Conservation (phyloP, 2,329 filamentous ascomycete genomes). For the Epichloe elymi region DNA sequence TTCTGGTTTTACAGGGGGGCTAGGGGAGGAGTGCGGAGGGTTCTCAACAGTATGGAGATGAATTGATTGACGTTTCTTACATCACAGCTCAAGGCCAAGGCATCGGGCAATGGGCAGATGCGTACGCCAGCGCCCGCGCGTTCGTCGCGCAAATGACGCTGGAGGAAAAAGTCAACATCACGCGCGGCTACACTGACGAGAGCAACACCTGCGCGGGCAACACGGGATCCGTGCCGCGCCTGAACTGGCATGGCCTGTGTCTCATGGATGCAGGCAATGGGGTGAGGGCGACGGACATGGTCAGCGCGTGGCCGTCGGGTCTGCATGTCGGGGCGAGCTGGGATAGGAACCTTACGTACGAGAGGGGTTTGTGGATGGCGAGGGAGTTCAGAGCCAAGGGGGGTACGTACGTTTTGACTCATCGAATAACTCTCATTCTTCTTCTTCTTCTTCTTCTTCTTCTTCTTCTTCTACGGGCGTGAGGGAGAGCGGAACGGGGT, state of each 20-base stretch:
- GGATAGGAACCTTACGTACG: constrained; percentile 39
- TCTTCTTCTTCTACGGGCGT: background rate
- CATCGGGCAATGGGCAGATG: constrained; percentile 36
- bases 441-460: background rate
- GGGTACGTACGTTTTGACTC: constrained; percentile 35
- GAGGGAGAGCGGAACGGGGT: background rate
- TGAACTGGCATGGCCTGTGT: constrained; percentile 34
- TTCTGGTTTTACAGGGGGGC: no score
- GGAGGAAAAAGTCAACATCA: constrained; percentile 47
- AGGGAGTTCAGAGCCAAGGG: constrained; percentile 43
- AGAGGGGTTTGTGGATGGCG: constrained; percentile 39
- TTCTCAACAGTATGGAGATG: no score
- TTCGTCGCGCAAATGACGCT: constrained; percentile 51
- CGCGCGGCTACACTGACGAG: constrained; percentile 35
- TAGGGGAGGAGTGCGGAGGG: no score
- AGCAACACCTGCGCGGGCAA: constrained; percentile 36
- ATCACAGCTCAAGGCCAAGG: constrained; percentile 19
- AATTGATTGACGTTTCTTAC: background rate
- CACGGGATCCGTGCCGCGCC: constrained; percentile 30
- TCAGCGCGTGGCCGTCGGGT: constrained; percentile 34
- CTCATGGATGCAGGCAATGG: constrained; percentile 37
- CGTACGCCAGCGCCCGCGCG: constrained; percentile 42
- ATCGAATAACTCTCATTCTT: no score
- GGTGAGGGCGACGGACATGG: constrained; percentile 32
- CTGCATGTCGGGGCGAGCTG: constrained; percentile 37